Evolutionary conservation across 345 rosid genomes (phyloP).

Genomic region (Euphorbia lathyris): DNA sequence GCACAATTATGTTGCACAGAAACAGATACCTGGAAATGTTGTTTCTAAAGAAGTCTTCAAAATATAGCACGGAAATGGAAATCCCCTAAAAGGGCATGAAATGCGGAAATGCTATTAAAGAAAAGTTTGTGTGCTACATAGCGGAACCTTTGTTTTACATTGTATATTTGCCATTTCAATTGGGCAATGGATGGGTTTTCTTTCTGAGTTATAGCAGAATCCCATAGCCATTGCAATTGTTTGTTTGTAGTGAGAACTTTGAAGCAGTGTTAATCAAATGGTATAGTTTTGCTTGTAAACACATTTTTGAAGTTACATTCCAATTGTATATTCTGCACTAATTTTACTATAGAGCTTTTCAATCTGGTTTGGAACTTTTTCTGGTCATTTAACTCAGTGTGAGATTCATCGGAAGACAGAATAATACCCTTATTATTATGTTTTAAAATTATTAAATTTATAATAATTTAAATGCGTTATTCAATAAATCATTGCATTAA

Average conservation of each 20-base stretch:
- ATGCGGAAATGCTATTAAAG: too few species aligned
- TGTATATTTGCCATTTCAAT: constrained; percentile 18
- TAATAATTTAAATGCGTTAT: too few species aligned
- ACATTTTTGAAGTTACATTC: neutral
- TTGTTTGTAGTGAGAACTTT: constrained; percentile 17
- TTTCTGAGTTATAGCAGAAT: constrained; percentile 16
- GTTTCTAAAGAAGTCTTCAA: too few species aligned
- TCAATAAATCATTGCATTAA: too few species aligned
- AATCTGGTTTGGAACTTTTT: neutral
- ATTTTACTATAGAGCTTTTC: neutral
- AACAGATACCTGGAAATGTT: too few species aligned
- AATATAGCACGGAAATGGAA: too few species aligned
- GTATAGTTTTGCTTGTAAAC: neutral
- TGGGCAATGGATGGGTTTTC: constrained; percentile 14
- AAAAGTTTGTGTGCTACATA: too few species aligned
- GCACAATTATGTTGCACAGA: too few species aligned
- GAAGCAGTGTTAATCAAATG: constrained; percentile 5
- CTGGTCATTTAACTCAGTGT: neutral
- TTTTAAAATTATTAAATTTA: too few species aligned
- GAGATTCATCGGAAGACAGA: too few species aligned
- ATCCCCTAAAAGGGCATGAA: too few species aligned
- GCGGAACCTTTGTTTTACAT: constrained; percentile 11
- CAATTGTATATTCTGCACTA: constrained; percentile 4
- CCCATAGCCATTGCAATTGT: constrained; percentile 9
- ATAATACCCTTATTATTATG: too few species aligned